Percentiles rank a stretch among this genome's conserved stretches.
These are phyloP conservation scores for Morella rubra DNA, from an alignment of 306 rosid genomes.

Conservation along the genomic window DNA sequence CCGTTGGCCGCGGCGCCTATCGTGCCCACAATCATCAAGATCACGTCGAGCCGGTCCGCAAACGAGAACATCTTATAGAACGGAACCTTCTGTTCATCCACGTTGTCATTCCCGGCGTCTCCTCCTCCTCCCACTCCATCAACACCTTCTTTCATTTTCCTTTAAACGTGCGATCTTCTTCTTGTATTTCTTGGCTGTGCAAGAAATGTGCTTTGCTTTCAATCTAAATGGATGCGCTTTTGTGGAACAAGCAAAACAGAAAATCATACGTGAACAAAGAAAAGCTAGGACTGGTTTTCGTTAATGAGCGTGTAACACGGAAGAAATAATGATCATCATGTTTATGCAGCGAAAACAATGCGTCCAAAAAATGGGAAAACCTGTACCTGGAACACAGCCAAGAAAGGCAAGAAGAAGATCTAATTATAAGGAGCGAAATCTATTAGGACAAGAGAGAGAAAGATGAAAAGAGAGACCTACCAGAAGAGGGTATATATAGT, in stretches of 20 bases:
- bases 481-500: too few relatives aligned
- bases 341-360: too few relatives aligned
- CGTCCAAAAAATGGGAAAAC: too few relatives aligned
- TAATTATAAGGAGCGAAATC: too few relatives aligned
- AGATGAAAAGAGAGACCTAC: too few relatives aligned
- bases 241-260: neutral
- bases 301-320: too few relatives aligned
- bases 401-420: too few relatives aligned
- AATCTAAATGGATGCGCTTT: neutral
- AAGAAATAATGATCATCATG: too few relatives aligned
- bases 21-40: slow-evolving; percentile 56
- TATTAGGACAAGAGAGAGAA: too few relatives aligned
- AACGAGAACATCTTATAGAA: slow-evolving; percentile 67
- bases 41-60: slow-evolving; percentile 53
- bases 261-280: too few relatives aligned
- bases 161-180: neutral
- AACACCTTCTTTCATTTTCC: neutral
- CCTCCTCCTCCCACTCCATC: neutral
- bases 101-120: neutral
- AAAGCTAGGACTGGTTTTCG: too few relatives aligned
- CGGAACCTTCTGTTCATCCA: slow-evolving; percentile 39
- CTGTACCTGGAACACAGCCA: too few relatives aligned
- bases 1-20: slow-evolving; percentile 56
- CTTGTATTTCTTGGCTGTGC: neutral
- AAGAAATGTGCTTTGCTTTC: neutral